Conservation (phyloP, 768 basidiomycete species). For the Boletus pseudo-olivaceus region DNA sequence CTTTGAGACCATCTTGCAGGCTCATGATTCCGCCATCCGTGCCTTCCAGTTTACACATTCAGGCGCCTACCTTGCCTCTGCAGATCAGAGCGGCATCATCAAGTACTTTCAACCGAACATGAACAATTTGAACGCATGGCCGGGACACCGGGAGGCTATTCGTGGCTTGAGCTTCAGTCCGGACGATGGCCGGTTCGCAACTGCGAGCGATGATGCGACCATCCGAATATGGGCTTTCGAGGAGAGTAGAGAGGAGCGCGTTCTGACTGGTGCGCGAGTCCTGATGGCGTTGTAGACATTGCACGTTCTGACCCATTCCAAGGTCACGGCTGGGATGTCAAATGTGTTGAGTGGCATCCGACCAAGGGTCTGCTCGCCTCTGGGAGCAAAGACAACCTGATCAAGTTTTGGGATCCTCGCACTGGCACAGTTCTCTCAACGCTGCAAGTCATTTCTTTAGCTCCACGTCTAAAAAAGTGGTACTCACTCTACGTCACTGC, state of each 20-base stretch:
- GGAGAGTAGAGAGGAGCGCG: conserved; percentile 83
- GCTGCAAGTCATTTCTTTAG: conserved; percentile 49
- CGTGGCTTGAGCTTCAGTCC: conserved; percentile 90
- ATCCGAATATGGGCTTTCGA: conserved; percentile 96
- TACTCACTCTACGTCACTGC: neutral
- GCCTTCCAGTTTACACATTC: conserved; percentile 88
- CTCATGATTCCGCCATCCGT: conserved; percentile 93
- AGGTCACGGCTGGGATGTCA: conserved; percentile 99
- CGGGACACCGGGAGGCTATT: conserved; percentile 92
- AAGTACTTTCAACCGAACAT: conserved; percentile 99
- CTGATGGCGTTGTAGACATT: neutral
- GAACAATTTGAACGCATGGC: conserved; percentile 96
- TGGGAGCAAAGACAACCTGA: conserved; percentile 95
- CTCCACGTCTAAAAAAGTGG: neutral
- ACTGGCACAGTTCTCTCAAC: conserved; percentile 89
- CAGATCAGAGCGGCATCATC: conserved; percentile 91
- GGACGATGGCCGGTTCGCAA: conserved; percentile 88
- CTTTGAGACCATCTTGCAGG: conserved; percentile 99
- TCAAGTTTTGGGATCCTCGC: conserved; percentile 99
- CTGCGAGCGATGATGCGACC: conserved; percentile 92
- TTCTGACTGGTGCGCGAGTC: conserved; percentile 61
- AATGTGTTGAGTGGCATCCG: conserved; percentile 98
- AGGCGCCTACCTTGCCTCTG: conserved; percentile 88
- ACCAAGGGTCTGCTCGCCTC: conserved; percentile 93
- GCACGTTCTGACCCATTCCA: conserved; percentile 11